Base-by-base conservation (phyloP, 495 filamentous ascomycete species). In the Lasiosphaeria miniovina region DNA sequence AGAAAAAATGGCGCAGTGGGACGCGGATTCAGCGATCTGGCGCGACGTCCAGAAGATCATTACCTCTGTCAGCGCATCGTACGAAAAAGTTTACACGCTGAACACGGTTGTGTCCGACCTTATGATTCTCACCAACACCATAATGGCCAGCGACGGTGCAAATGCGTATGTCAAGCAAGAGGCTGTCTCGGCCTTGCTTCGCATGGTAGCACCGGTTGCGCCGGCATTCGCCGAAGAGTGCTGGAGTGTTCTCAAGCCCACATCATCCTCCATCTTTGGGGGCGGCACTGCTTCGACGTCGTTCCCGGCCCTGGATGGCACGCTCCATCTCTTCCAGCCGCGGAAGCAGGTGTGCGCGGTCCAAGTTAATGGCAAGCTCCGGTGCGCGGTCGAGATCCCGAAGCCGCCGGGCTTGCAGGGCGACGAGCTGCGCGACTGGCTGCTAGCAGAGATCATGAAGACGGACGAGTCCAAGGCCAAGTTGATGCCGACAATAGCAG, bases 31-130 rank as follows among this genome's bases (percentile, higher is more conserved):
- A 24, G 74, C 79, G 4, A 71, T 91, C 1, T 83, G 88, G 75
- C 77, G 87, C 8, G 72, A 77, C 6, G 82, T 86, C 9, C 88
- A 93, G 62, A 73, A 77, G 41, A 87, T 88, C 15, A 86, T 95
- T 45, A 58, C 61, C 2, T 85, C 80, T n/a, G 84, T 93, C 58
- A 91, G 86, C 1, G 70, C 74, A 5, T 84, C 87, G n/a, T 83
- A 92, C 57, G 77, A 86, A 56, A 78, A 80, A 38, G 88, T 90
- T 1, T 88, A 90, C 61, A 69, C 86, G 1, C 77, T 96, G 48
- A 96, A 96, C 71, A 94, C 89, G 3, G 82, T 88, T 38, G 82
- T 96, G 15, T 91, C 88, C 3, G 89, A 91, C 63, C 76, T 96
- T 38, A 96, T 88, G 74, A 83, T 81, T 15, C 79, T 96, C 3